phyloP scores from a whole-genome alignment of 2,329 filamentous ascomycete species.

The Penicillium sp. region DNA sequence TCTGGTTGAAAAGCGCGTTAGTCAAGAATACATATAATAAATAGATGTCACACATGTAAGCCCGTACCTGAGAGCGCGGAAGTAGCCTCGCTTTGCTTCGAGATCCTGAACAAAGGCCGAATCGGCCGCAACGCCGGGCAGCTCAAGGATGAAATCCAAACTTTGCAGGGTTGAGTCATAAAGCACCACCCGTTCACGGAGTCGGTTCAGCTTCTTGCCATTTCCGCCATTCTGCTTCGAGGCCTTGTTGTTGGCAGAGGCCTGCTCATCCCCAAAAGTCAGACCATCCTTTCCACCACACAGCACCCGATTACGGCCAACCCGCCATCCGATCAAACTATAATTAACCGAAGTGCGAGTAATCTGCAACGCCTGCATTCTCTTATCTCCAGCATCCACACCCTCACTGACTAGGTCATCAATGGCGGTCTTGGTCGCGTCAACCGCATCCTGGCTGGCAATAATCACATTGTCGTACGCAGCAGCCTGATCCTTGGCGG shows the following conservation, averaged over 20 bases:
- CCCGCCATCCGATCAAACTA: slow-evolving; percentile 89
- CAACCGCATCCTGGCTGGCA: slow-evolving; percentile 88
- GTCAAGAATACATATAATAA: slow-evolving; percentile 11
- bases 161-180: slow-evolving; percentile 92
- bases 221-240: slow-evolving; percentile 64
- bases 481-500: slow-evolving; percentile 66
- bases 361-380: slow-evolving; percentile 90
- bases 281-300: slow-evolving; percentile 81
- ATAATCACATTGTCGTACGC: slow-evolving; percentile 90
- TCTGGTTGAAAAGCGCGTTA: slow-evolving; percentile 43
- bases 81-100: slow-evolving; percentile 77
- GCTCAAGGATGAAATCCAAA: slow-evolving; percentile 82
- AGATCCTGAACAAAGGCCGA: slow-evolving; percentile 72
- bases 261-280: slow-evolving; percentile 49
- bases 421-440: slow-evolving; percentile 89
- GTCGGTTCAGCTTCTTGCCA: slow-evolving; percentile 72
- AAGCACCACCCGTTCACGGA: slow-evolving; percentile 83
- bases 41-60: background rate
- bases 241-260: slow-evolving; percentile 55
- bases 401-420: slow-evolving; percentile 85
- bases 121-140: slow-evolving; percentile 88
- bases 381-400: slow-evolving; percentile 75
- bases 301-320: slow-evolving; percentile 86
- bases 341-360: slow-evolving; percentile 93
- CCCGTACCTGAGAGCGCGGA: slow-evolving; percentile 80